Evolutionary conservation across 352 stramenopile species (phyloP).

Genomic region (Plasmopara muralis): DNA sequence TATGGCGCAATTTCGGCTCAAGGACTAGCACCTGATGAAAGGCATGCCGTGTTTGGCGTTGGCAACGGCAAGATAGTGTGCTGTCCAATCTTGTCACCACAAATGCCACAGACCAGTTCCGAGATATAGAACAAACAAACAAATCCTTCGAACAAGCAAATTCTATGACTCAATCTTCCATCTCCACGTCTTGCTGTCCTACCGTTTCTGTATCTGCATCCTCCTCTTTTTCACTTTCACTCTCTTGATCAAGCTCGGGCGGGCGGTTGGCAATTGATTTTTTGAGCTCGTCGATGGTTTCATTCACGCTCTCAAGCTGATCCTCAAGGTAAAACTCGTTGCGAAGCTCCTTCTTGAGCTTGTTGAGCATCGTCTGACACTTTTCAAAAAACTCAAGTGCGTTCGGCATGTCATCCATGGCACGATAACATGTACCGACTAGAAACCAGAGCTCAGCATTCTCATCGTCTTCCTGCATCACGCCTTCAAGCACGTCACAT

Average conservation of each 20-base stretch:
- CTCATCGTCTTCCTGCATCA: constrained; percentile 87
- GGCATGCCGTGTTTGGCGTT: constrained; percentile 65
- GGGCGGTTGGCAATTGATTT: constrained; percentile 50
- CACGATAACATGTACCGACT: constrained; percentile 81
- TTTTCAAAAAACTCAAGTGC: constrained; percentile 85
- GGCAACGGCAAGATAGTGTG: constrained; percentile 46
- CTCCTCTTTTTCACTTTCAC: constrained; percentile 36
- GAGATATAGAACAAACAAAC: constrained; percentile 35
- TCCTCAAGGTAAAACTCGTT: constrained; percentile 69
- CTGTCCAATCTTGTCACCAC: constrained; percentile 33
- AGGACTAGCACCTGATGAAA: constrained; percentile 64
- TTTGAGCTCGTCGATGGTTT: constrained; percentile 52
- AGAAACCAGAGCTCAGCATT: constrained; percentile 88
- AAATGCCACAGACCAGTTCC: constrained; percentile 5
- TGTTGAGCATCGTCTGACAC: constrained; percentile 67
- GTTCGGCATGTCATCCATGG: constrained; percentile 72
- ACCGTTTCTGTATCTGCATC: constrained; percentile 20
- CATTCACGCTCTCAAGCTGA: constrained; percentile 72
- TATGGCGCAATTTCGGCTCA: constrained; percentile 55
- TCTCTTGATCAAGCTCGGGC: constrained; percentile 37
- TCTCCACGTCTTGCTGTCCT: constrained; percentile 69
- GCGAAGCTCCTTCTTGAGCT: constrained; percentile 68
- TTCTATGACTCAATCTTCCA: constrained; percentile 73
- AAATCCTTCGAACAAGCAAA: constrained; percentile 24
- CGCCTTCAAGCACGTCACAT: constrained; percentile 73